Conservation (phyloP, 2,329 filamentous ascomycete genomes). For the Aspergillus aculeatinus region DNA sequence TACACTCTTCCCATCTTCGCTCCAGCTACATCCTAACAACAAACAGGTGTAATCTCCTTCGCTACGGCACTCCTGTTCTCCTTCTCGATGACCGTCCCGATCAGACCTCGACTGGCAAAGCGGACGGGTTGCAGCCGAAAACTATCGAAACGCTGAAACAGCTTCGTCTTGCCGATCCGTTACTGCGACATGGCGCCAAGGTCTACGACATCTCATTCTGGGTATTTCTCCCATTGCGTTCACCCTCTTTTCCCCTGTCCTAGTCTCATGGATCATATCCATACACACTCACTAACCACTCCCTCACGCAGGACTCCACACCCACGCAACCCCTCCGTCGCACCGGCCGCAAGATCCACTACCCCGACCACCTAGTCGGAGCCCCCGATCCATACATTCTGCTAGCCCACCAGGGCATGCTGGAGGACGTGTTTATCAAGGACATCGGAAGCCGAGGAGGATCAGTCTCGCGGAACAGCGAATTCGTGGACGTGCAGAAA, state of each 20-base stretch:
- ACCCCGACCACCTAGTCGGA: slow-evolving; percentile 55
- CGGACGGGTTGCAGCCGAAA: slow-evolving; percentile 74
- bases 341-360: slow-evolving; percentile 66
- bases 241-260: too few relatives aligned
- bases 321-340: slow-evolving; percentile 52
- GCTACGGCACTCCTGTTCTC: slow-evolving; percentile 64
- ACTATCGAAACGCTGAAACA: slow-evolving; percentile 75
- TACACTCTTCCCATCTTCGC: neutral
- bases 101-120: slow-evolving; percentile 66
- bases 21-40: neutral
- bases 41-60: slow-evolving; percentile 55
- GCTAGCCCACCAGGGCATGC: slow-evolving; percentile 69
- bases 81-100: slow-evolving; percentile 69
- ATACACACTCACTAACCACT: too few relatives aligned
- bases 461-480: slow-evolving; percentile 62
- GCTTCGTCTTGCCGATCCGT: slow-evolving; percentile 67
- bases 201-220: slow-evolving; percentile 76
- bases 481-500: slow-evolving; percentile 57
- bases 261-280: too few relatives aligned
- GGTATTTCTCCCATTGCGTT: slow-evolving; percentile 40
- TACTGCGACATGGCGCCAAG: slow-evolving; percentile 66
- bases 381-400: slow-evolving; percentile 55
- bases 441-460: slow-evolving; percentile 66
- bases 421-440: slow-evolving; percentile 68
- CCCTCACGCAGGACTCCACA: slow-evolving; percentile 6